These are phyloP conservation scores for Suillus hirtellus DNA, from an alignment of 768 basidiomycete species.

Conservation along the genomic window DNA sequence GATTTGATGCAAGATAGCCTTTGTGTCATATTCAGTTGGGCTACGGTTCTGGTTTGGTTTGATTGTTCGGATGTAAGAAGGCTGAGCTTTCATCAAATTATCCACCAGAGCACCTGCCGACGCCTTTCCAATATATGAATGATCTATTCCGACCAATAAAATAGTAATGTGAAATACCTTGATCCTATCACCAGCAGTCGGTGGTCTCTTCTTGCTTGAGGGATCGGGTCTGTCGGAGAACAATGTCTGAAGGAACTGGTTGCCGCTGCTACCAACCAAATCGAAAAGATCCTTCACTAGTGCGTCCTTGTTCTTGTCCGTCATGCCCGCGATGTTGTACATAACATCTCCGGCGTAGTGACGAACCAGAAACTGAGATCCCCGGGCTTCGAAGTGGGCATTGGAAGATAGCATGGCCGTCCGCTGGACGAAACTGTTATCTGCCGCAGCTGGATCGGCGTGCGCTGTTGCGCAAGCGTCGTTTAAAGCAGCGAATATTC, in stretches of 20 bases:
- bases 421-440: conserved; percentile 95
- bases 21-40: conserved; percentile 86
- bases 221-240: conserved; percentile 97
- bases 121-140: conserved; percentile 40
- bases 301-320: conserved; percentile 99
- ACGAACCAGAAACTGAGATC: conserved; percentile 89
- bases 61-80: conserved; percentile 98
- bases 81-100: conserved; percentile 96
- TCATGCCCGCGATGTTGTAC: conserved; percentile 98
- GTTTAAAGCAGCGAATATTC: conserved; percentile 96
- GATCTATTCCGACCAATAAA: background rate
- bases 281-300: conserved; percentile 94
- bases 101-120: conserved; percentile 97
- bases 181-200: conserved; percentile 97
- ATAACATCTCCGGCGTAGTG: conserved; percentile 99
- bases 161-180: conserved; percentile 53
- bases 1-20: conserved; percentile 97
- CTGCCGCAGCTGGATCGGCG: conserved; percentile 93
- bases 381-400: conserved; percentile 93
- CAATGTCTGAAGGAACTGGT: conserved; percentile 82
- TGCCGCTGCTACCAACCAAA: conserved; percentile 75
- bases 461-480: conserved; percentile 99
- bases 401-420: conserved; percentile 79
- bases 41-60: conserved; percentile 98
- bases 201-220: conserved; percentile 96